Conservation (phyloP, 176 grass and related monocot species). For the Leersia perrieri region DNA sequence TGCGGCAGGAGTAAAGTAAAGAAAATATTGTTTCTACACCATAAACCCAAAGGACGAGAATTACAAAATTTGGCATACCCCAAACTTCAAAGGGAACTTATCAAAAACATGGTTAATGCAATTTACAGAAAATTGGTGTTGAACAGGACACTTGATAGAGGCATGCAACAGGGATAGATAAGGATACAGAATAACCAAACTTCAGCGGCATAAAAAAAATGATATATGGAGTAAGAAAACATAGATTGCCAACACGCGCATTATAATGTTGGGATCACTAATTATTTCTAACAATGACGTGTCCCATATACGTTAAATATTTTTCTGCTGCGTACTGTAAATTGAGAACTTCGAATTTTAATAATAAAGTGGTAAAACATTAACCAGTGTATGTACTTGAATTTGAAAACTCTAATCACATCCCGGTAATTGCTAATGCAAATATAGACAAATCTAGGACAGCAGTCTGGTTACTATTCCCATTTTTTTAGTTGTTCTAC, state of each 20-base stretch:
- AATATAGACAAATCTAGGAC: background rate
- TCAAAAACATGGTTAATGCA: background rate
- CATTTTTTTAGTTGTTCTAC: constrained; percentile 1
- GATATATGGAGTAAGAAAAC: background rate
- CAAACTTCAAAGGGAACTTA: background rate
- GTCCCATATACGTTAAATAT: background rate
- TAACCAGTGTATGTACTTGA: background rate
- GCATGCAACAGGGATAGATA: background rate
- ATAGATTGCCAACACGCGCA: background rate
- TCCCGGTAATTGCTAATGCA: background rate
- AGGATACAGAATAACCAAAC: background rate
- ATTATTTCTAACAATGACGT: background rate
- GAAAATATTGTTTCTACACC: too few species aligned
- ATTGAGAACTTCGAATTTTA: background rate
- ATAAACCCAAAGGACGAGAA: background rate
- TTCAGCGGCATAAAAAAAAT: background rate
- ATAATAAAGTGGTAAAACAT: background rate
- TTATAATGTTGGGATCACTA: background rate
- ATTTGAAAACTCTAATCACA: background rate
- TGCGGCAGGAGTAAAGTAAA: background rate
- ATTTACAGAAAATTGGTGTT: background rate
- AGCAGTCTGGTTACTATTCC: background rate
- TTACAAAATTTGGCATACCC: background rate
- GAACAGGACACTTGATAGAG: background rate
- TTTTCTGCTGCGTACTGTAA: background rate